Conservation (phyloP, 2,329 filamentous ascomycete species). For the Cladobotryum protrusum region DNA sequence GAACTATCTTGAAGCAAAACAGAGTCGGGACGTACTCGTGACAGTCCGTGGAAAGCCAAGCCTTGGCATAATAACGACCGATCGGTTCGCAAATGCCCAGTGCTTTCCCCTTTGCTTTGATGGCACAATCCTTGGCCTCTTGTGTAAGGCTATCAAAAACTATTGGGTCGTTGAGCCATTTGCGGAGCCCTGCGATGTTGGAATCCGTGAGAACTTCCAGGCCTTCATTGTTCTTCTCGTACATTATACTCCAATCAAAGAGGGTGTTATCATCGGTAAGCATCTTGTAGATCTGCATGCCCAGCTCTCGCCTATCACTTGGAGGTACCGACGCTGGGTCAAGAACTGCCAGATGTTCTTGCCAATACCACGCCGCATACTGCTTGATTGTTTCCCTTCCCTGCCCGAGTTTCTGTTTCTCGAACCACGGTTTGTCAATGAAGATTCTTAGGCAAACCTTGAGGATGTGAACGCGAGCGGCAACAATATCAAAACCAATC, state of each 20-base stretch:
- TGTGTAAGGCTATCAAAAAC: constrained; percentile 23
- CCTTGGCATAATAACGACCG: constrained; percentile 32
- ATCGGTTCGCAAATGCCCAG: constrained; percentile 32
- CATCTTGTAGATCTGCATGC: constrained; percentile 29
- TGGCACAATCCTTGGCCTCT: constrained; percentile 27
- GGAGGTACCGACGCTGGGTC: constrained; percentile 22
- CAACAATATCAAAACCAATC: constrained; percentile 29
- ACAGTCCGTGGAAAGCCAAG: constrained; percentile 32
- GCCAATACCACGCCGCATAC: constrained; percentile 41
- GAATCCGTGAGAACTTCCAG: constrained; percentile 34
- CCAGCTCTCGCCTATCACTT: constrained; percentile 28
- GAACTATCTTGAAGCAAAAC: constrained; percentile 39
- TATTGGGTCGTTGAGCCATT: constrained; percentile 31
- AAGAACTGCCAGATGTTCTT: constrained; percentile 33
- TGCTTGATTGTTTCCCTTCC: constrained; percentile 28
- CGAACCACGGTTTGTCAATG: constrained; percentile 26
- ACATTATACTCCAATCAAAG: constrained; percentile 35
- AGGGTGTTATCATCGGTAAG: constrained; percentile 31
- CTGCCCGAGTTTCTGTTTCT: constrained; percentile 19
- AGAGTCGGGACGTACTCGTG: constrained; percentile 32
- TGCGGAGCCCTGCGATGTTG: constrained; percentile 31
- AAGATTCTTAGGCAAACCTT: constrained; percentile 35
- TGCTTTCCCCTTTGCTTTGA: constrained; percentile 18
- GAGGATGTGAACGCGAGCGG: constrained; percentile 32
- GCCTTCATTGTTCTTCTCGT: constrained; percentile 36